Evolutionary conservation across 2,329 filamentous ascomycete species (phyloP).

Genomic region (Clarireedia hainanense): DNA sequence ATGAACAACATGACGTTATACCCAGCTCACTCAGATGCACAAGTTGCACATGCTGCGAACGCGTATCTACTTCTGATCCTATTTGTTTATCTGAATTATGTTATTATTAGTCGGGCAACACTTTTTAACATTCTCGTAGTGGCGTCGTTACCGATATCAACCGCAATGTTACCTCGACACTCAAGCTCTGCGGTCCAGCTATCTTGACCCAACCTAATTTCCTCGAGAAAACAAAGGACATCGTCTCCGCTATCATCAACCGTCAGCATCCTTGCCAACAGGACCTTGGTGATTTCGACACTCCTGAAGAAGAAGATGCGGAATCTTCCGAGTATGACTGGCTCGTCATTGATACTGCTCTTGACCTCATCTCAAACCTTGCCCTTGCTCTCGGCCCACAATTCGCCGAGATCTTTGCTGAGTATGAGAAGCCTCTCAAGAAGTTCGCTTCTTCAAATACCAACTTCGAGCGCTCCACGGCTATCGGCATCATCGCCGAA

Average conservation of each 20-base stretch:
- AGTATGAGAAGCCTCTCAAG: slow-evolving; percentile 86
- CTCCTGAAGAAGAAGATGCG: slow-evolving; percentile 58
- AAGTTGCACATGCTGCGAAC: slow-evolving; percentile 82
- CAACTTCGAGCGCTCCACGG: slow-evolving; percentile 77
- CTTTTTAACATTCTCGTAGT: slow-evolving; percentile 6
- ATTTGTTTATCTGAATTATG: slow-evolving; percentile 13
- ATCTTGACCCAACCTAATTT: slow-evolving; percentile 67
- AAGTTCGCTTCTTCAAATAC: slow-evolving; percentile 84
- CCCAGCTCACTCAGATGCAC: slow-evolving; percentile 99
- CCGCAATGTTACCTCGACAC: slow-evolving; percentile 80
- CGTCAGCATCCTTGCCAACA: slow-evolving; percentile 90
- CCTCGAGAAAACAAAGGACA: slow-evolving; percentile 67
- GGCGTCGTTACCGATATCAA: slow-evolving; percentile 82
- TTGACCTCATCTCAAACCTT: slow-evolving; percentile 83
- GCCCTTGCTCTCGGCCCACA: slow-evolving; percentile 71
- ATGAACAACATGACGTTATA: slow-evolving; percentile 88
- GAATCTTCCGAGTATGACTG: slow-evolving; percentile 93
- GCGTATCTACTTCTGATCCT: slow-evolving; percentile 44
- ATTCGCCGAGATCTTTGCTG: slow-evolving; percentile 87
- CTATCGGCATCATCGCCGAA: slow-evolving; percentile 88
- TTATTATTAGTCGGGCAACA: slow-evolving; percentile 12
- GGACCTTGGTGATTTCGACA: slow-evolving; percentile 76
- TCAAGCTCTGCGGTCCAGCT: slow-evolving; percentile 85
- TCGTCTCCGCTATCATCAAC: slow-evolving; percentile 72
- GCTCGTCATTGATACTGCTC: slow-evolving; percentile 88